phyloP scores from a whole-genome alignment of 805 yeast species.

The Maudiozyma serrabonitensis region DNA sequence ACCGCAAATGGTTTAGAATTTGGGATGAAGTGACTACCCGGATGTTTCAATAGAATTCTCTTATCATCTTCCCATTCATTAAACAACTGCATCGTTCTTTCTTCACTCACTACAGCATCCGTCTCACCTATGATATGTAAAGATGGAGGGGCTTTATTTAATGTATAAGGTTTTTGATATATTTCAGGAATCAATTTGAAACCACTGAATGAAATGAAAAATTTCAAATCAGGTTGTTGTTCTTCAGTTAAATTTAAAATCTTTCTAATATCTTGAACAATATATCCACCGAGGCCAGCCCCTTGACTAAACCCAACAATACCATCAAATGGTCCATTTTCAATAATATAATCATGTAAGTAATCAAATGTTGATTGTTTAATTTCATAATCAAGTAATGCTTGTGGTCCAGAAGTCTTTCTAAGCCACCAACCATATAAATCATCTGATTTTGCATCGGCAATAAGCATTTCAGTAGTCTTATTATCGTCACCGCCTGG shows the following conservation, averaged over 20 bases:
- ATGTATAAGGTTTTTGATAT: slow-evolving; percentile 14
- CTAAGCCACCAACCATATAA: slow-evolving; percentile 60
- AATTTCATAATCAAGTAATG: slow-evolving; percentile 15
- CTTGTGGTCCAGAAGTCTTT: slow-evolving; percentile 26
- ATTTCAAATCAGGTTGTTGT: slow-evolving; percentile 45
- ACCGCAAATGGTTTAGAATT: slow-evolving; percentile 45
- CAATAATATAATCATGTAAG: slow-evolving; percentile 37
- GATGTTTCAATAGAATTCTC: slow-evolving; percentile 56
- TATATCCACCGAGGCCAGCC: slow-evolving; percentile 64
- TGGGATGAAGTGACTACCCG: slow-evolving; percentile 97
- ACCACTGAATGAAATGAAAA: slow-evolving; percentile 71
- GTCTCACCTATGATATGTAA: slow-evolving; percentile 79
- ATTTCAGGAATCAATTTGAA: slow-evolving; percentile 27
- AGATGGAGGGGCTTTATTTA: slow-evolving; percentile 32
- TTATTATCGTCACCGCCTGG: neutral
- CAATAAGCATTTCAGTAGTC: neutral
- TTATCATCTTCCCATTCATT: slow-evolving; percentile 36
- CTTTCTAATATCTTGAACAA: slow-evolving; percentile 45
- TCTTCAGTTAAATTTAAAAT: slow-evolving; percentile 29
- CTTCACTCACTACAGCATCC: slow-evolving; percentile 78
- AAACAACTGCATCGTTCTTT: slow-evolving; percentile 50
- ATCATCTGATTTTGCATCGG: slow-evolving; percentile 9
- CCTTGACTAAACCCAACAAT: slow-evolving; percentile 90
- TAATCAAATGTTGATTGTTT: slow-evolving; percentile 31
- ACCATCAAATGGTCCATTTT: slow-evolving; percentile 73